Evolutionary conservation across 345 rosid genomes (phyloP), one percentile per base, ranked within the genome.

Genomic region (Syzygium jambos): DNA sequence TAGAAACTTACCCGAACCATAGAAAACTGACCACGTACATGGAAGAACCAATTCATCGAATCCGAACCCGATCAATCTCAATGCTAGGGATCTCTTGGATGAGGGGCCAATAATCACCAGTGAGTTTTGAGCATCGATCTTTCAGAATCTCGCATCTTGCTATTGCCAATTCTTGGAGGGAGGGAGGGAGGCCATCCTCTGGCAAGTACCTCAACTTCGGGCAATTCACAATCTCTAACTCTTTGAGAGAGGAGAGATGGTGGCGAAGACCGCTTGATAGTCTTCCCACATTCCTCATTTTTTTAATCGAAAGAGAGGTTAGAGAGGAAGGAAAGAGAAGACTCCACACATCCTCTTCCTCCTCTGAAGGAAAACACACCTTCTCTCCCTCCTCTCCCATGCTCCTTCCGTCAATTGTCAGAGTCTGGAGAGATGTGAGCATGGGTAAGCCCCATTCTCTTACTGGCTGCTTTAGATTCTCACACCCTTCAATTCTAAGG

Each of bases 291-390:
- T 63, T 63, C 10, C 17, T 61, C 38, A 61, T 56, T 2, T 23
- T 10, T 21, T 4, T 22, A 1, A 56, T 9, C 0, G 3, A 0
- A 23, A 56, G n/a, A 1, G 1, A 0, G 14, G 4, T 61, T n/a
- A 61, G 73, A n/a, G 73, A 61, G 73, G 73, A 14, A 61, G 73
- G 38, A 6, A 61, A 61, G 19, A 61, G 73, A 61, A 63, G 38
- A 14, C 4, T n/a, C 73, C 21, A 63, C 4, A 1, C 73, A n/a
- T 63, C 73, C 8, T n/a, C 68, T 6, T 61, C 68, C 7, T n/a
- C 68, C 16, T 61, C 17, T 4, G 4, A 11, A 59, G 73, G 73
- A 61, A 61, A 61, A 1, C 17, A 3, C 73, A 13, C 9, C 2
- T 61, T n/a, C 4, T 61, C 34, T n/a, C 73, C 73, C 34, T 61